A percentile compares a stretch with the other conserved stretches of the same genome.
Conservation (phyloP, 2,329 filamentous ascomycete genomes). For the Leptographium procerum region DNA sequence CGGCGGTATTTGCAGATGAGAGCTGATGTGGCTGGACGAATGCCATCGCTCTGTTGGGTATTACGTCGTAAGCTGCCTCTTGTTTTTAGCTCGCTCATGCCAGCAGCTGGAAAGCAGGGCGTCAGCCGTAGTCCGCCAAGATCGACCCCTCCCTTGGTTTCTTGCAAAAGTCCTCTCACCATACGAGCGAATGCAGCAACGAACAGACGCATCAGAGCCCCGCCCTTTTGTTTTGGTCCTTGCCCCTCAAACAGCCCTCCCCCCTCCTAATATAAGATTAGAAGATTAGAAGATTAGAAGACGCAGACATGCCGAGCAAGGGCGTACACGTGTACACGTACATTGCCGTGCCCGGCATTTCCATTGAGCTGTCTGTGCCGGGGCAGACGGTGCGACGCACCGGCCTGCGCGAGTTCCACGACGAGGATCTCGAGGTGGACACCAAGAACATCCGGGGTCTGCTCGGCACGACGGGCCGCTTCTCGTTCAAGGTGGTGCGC, state of each 20-base stretch:
- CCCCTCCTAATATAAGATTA: too few species aligned
- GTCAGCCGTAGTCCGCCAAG: neutral
- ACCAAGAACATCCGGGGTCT: conserved; percentile 25
- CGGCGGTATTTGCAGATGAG: too few species aligned
- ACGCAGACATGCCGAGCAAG: conserved; percentile 29
- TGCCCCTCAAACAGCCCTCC: neutral
- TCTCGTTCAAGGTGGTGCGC: conserved; percentile 25
- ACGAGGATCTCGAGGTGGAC: conserved; percentile 33
- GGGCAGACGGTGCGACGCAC: conserved; percentile 21
- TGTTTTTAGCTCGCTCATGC: too few species aligned
- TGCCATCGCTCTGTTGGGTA: too few species aligned
- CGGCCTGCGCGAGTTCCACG: conserved; percentile 22
- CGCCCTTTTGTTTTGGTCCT: neutral
- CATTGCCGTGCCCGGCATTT: conserved; percentile 25
- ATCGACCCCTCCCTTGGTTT: neutral
- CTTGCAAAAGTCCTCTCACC: neutral
- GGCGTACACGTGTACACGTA: conserved; percentile 27
- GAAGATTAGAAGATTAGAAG: too few species aligned
- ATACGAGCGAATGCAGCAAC: neutral
- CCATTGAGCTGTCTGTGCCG: conserved; percentile 33
- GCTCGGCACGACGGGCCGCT: conserved; percentile 32
- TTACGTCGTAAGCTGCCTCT: too few species aligned
- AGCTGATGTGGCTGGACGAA: too few species aligned
- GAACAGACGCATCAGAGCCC: neutral
- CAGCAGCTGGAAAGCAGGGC: neutral